Evolutionary conservation across 2,329 filamentous ascomycete species (phyloP).

Genomic region (Myrmaecium sp.): DNA sequence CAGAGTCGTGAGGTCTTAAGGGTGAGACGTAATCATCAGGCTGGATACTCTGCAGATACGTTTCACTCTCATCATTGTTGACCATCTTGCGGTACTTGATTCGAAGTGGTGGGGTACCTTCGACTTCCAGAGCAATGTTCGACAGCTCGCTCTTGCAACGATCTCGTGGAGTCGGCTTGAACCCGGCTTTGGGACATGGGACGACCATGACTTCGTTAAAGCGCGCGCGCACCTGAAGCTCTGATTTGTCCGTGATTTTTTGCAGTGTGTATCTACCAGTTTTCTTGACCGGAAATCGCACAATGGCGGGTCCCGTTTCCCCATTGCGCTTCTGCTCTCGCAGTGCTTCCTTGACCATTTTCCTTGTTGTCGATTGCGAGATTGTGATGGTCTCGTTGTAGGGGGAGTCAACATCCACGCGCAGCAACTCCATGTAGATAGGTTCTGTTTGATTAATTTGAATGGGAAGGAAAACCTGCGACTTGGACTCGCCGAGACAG

Average conservation of each 20-base stretch:
- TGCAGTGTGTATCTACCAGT: conserved; percentile 73
- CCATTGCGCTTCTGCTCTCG: conserved; percentile 36
- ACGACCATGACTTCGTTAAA: conserved; percentile 70
- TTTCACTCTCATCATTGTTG: conserved; percentile 67
- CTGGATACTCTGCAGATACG: conserved; percentile 75
- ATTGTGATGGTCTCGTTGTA: conserved; percentile 67
- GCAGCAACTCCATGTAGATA: conserved; percentile 72
- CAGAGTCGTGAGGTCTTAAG: conserved; percentile 40
- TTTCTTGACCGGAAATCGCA: conserved; percentile 65
- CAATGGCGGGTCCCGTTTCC: conserved; percentile 41
- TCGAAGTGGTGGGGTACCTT: conserved; percentile 78
- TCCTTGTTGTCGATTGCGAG: conserved; percentile 54
- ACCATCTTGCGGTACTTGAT: conserved; percentile 82
- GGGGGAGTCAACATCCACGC: conserved; percentile 68
- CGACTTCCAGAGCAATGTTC: conserved; percentile 64
- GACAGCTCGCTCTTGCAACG: conserved; percentile 82
- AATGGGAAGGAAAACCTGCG: conserved; percentile 55
- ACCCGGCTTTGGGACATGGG: conserved; percentile 61
- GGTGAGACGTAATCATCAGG: conserved; percentile 74
- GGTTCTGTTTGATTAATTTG: conserved; percentile 89
- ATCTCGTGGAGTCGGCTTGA: conserved; percentile 47
- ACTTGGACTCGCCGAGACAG: conserved; percentile 53
- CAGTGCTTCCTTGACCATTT: conserved; percentile 52
- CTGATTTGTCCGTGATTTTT: conserved; percentile 81
- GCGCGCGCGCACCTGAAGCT: conserved; percentile 71